Conservation (phyloP, 495 filamentous ascomycete genomes). For the Talaromyces thailandensis region DNA sequence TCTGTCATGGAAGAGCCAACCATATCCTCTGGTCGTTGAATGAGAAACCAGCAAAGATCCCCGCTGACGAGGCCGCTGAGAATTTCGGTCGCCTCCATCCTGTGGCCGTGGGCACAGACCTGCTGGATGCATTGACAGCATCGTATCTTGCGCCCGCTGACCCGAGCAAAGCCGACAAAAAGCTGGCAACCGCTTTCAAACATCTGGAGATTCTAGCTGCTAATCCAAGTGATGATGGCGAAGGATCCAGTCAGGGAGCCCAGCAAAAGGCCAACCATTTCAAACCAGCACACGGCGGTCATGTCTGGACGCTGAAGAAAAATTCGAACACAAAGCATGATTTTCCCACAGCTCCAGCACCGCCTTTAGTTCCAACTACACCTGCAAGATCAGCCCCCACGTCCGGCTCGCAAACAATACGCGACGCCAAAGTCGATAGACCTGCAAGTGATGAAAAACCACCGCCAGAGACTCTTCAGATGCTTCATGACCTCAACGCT, state of each 20-base stretch:
- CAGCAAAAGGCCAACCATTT: slow-evolving; percentile 11
- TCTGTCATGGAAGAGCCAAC: slow-evolving; percentile 41
- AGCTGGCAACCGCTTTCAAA: not conserved
- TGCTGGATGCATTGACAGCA: slow-evolving; percentile 21
- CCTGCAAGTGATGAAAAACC: not conserved
- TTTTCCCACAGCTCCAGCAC: no score
- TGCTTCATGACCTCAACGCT: not conserved
- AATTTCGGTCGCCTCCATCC: slow-evolving; percentile 5
- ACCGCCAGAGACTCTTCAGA: not conserved
- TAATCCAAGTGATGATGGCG: not conserved
- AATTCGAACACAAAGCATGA: not conserved
- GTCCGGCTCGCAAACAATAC: no score
- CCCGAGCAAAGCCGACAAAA: slow-evolving; percentile 6
- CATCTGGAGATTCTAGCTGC: slow-evolving; percentile 11
- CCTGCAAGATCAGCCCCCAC: no score
- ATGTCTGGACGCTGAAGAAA: slow-evolving; percentile 12
- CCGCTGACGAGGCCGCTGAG: slow-evolving; percentile 18
- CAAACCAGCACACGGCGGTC: slow-evolving; percentile 15
- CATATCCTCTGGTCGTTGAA: slow-evolving; percentile 22
- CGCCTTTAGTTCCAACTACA: no score
- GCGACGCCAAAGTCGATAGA: no score
- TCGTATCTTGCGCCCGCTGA: slow-evolving; percentile 28
- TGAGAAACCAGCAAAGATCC: slow-evolving; percentile 15
- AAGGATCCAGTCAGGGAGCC: not conserved
- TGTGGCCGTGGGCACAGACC: slow-evolving; percentile 35